A percentile compares a stretch with the other conserved stretches of the same genome.
phyloP scores from a whole-genome alignment of 306 rosid species.

The Hippophae tibetana region DNA sequence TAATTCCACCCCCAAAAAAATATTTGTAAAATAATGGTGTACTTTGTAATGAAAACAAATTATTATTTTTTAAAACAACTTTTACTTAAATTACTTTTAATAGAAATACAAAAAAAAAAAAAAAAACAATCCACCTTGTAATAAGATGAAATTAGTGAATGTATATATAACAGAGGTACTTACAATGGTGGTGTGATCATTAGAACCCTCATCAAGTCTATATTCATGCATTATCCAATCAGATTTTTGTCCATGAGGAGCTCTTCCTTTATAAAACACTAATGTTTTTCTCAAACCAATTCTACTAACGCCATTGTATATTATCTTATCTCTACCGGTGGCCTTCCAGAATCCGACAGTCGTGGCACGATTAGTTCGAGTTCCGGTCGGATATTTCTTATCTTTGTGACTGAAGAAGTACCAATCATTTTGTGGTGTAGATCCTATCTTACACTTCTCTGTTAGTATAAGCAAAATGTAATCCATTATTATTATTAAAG shows the following conservation, averaged over 20 bases:
- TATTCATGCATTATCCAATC: constrained; percentile 68
- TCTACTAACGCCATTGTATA: constrained; percentile 32
- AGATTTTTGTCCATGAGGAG: constrained; percentile 55
- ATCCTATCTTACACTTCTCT: constrained; percentile 57
- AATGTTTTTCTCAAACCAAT: constrained; percentile 53
- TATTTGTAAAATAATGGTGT: too few species aligned
- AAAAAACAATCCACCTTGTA: accelerated
- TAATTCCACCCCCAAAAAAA: too few species aligned
- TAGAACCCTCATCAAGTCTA: constrained; percentile 40
- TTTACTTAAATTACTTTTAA: too few species aligned
- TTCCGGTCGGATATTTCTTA: constrained; percentile 55
- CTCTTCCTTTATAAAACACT: constrained; percentile 53
- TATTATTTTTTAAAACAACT: too few species aligned
- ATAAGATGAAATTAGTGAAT: too few species aligned
- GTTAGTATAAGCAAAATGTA: not conserved
- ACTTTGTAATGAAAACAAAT: too few species aligned
- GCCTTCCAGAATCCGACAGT: constrained; percentile 63
- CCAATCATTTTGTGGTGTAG: constrained; percentile 57
- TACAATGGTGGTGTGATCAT: constrained; percentile 17
- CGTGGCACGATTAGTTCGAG: constrained; percentile 51
- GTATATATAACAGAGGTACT: not conserved
- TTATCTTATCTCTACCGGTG: constrained; percentile 52
- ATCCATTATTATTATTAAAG: too few species aligned
- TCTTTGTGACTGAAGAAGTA: constrained; percentile 59
- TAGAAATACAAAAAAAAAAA: too few species aligned